These are phyloP conservation scores for Nitzschia putrida DNA, from an alignment of 108 stramenopile genomes.

Conservation along the genomic window DNA sequence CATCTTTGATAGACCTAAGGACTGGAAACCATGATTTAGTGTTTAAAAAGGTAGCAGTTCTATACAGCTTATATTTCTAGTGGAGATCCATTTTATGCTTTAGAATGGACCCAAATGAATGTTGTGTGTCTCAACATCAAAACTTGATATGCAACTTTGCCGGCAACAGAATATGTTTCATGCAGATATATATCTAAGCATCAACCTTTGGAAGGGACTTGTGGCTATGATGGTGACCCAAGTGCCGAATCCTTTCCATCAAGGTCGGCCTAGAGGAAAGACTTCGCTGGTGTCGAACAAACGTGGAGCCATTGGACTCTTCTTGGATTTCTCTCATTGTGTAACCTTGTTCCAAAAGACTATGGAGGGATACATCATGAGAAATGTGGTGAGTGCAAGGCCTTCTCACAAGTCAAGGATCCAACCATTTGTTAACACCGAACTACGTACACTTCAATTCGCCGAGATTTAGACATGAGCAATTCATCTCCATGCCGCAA, in stretches of 20 bases:
- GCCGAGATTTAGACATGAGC: background rate
- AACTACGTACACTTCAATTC: constrained; percentile 1
- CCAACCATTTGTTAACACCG: background rate
- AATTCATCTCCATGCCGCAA: constrained; percentile 4
- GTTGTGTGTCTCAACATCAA: too few relatives aligned
- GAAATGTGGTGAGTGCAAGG: background rate
- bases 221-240: too few relatives aligned
- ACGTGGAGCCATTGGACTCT: background rate
- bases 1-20: constrained; percentile 52
- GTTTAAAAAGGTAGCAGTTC: too few relatives aligned
- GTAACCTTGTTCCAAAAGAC: background rate
- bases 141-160: too few relatives aligned
- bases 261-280: background rate
- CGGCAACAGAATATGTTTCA: too few relatives aligned
- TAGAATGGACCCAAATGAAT: too few relatives aligned
- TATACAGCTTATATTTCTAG: too few relatives aligned
- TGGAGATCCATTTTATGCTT: too few relatives aligned
- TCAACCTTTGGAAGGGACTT: too few relatives aligned
- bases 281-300: background rate
- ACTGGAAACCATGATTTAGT: constrained; percentile 8
- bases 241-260: background rate
- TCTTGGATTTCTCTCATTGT: constrained; percentile 14
- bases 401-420: background rate
- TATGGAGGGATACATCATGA: background rate
- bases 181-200: too few relatives aligned